These are phyloP conservation scores for Aspergillus texensis DNA, from an alignment of 2,329 filamentous ascomycete species.

Conservation along the genomic window DNA sequence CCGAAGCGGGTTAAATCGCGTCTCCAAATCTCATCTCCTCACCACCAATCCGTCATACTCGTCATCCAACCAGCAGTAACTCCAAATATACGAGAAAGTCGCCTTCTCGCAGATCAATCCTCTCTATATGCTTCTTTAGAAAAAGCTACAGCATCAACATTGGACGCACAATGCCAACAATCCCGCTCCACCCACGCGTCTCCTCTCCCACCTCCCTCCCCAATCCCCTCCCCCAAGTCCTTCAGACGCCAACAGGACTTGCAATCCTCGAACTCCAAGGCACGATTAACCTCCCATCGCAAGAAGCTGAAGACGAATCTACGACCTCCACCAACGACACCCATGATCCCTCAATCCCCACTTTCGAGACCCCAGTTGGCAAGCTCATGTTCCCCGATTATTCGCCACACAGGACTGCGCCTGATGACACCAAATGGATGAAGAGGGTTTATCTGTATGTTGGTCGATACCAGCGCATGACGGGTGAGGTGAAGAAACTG, in stretches of 20 bases:
- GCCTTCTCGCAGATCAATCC: background rate
- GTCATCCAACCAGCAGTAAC: background rate
- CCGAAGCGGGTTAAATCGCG: background rate
- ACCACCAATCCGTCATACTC: background rate
- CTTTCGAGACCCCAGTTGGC: conserved; percentile 62
- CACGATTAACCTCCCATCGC: conserved; percentile 73
- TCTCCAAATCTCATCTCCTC: background rate
- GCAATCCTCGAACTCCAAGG: conserved; percentile 93
- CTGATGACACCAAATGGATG: conserved; percentile 75
- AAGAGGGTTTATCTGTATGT: conserved; percentile 86
- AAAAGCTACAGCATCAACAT: background rate
- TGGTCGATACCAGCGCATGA: conserved; percentile 83
- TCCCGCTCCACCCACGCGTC: conserved; percentile 39
- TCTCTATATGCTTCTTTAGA: background rate
- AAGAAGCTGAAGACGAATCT: conserved; percentile 32
- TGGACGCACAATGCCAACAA: conserved; percentile 42
- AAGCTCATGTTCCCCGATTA: conserved; percentile 79
- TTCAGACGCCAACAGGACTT: conserved; percentile 86
- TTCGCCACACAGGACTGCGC: conserved; percentile 50
- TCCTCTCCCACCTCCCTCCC: conserved; percentile 14
- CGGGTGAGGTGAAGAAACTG: conserved; percentile 87
- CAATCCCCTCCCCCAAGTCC: conserved; percentile 74
- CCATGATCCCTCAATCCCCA: conserved; percentile 14
- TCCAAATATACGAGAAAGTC: background rate
- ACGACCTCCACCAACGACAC: conserved; percentile 15